A percentile compares a stretch with the other conserved stretches of the same genome.
Conservation (phyloP, 2,329 filamentous ascomycete genomes). For the Capronia epimyces region DNA sequence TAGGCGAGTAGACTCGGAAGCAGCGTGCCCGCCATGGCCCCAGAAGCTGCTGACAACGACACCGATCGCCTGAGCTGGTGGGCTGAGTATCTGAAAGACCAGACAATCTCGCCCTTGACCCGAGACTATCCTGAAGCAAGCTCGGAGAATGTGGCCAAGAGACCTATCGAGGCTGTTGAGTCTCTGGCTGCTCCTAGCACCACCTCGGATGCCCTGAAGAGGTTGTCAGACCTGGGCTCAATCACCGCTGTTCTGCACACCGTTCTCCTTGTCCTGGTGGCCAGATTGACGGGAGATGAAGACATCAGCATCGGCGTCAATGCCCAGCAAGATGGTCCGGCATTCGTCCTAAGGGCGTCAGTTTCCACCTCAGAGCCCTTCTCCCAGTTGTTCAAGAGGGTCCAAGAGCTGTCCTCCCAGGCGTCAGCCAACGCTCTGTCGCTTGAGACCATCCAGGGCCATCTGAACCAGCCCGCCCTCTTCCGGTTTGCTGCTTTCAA, state of each 20-base stretch:
- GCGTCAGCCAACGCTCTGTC: slow-evolving; percentile 14
- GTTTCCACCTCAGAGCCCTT: slow-evolving; percentile 41
- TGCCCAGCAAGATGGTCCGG: slow-evolving; percentile 39
- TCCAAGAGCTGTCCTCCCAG: slow-evolving; percentile 30
- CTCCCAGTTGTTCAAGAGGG: slow-evolving; percentile 37
- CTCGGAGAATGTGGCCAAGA: slow-evolving; percentile 33
- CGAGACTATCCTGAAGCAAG: slow-evolving; percentile 40
- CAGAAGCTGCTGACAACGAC: slow-evolving; percentile 1
- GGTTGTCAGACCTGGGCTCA: slow-evolving; percentile 35
- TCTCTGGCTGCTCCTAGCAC: slow-evolving; percentile 37
- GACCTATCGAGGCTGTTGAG: slow-evolving; percentile 41
- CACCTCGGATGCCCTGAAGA: slow-evolving; percentile 37
- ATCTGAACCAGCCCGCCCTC: slow-evolving; percentile 34
- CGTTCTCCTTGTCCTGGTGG: slow-evolving; percentile 42
- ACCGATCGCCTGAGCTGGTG: slow-evolving; percentile 37
- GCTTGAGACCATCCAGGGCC: slow-evolving; percentile 17
- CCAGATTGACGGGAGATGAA: slow-evolving; percentile 46
- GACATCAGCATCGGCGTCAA: slow-evolving; percentile 46
- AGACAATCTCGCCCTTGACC: slow-evolving; percentile 42
- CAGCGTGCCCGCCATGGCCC: slow-evolving; percentile 17
- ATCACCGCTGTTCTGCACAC: slow-evolving; percentile 41
- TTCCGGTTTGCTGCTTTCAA: slow-evolving; percentile 47
- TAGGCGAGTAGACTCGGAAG: too few species aligned
- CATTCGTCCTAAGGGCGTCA: slow-evolving; percentile 43
- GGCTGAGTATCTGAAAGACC: slow-evolving; percentile 39